phyloP scores from a whole-genome alignment of 371 early-diverging fungal species.

The Apophysomyces ossiformis region DNA sequence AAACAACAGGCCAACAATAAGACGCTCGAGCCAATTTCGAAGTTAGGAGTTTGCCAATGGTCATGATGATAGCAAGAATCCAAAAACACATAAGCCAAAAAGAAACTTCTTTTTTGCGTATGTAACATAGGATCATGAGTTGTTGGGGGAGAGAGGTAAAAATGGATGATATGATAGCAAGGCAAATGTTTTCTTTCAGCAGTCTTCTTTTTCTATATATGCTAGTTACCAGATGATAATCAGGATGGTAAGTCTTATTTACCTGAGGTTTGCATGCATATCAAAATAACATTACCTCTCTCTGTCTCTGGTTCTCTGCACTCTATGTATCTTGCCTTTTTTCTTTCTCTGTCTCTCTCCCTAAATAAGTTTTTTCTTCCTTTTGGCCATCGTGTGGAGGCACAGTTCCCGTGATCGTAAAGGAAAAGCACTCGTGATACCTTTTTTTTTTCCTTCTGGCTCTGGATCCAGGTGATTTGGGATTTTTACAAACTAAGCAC shows the following conservation, averaged over 20 bases:
- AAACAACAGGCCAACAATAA: background rate
- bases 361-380: background rate
- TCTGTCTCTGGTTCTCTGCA: no score
- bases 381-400: background rate
- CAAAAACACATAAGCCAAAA: background rate
- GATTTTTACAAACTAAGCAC: no score
- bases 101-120: background rate
- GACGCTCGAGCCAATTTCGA: constrained; percentile 3
- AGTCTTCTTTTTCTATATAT: background rate
- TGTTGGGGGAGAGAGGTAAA: background rate
- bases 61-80: no score
- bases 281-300: no score
- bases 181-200: background rate
- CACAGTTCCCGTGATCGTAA: constrained; percentile 3
- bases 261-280: constrained; percentile 2
- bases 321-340: no score
- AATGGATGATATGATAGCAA: background rate
- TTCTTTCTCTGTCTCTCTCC: no score
- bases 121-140: background rate
- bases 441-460: background rate
- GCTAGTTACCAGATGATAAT: background rate
- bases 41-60: background rate
- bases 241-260: background rate
- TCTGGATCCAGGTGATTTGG: background rate
- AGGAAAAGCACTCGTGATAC: background rate